Evolutionary conservation across 2,329 filamentous ascomycete species (phyloP), one percentile per base, ranked within the genome.

Genomic region (Cadophora sp.): DNA sequence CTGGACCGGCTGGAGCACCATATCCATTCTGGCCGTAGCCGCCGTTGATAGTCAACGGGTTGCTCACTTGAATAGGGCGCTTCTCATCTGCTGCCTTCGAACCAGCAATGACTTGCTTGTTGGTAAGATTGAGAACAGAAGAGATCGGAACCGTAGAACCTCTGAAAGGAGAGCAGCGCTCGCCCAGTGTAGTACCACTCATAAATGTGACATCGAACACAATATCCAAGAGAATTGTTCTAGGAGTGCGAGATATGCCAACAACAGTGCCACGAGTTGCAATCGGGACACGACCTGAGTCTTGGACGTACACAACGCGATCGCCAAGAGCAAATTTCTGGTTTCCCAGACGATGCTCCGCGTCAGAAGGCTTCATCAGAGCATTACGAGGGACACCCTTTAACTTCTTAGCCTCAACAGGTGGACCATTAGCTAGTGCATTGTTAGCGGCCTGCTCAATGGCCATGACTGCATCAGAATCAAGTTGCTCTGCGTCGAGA

Each of bases 171-270:
- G 94, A 93, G 77, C 95, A 97, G 68, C 96, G 91, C 66, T 94
- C 94, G 68, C 93, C 92, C 19, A 99, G 86, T 0, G 92, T 96
- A 1, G 94, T 97, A 71, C 96, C 96, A 77, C 94, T 97, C 94
- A 99, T 98, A 80, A 99, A 99, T 0, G 93, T 92, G 14, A 89
- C 88, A 78, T 99, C 97, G 80, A 97, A 99, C 8, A 99, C 90
- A 67, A 98, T 88, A 78, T 99, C 96, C 46, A 99, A 85, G 67
- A 97, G 85, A 58, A 92, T 87, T 29, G 91, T 91, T 66, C 92
- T 92, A 24, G 94, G 86, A 34, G 94, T 97, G 66, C 93, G 91
- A 69, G 94, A 97, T 77, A 97, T 91, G 43, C 96, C 96, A 66
- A 97, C 91, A n/a, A 99, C 93, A 1, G 96, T 98, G 75, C 97